A percentile compares a stretch with the other conserved stretches of the same genome.
phyloP scores from a whole-genome alignment of 805 yeast species.

The Wickerhamiella brachini region DNA sequence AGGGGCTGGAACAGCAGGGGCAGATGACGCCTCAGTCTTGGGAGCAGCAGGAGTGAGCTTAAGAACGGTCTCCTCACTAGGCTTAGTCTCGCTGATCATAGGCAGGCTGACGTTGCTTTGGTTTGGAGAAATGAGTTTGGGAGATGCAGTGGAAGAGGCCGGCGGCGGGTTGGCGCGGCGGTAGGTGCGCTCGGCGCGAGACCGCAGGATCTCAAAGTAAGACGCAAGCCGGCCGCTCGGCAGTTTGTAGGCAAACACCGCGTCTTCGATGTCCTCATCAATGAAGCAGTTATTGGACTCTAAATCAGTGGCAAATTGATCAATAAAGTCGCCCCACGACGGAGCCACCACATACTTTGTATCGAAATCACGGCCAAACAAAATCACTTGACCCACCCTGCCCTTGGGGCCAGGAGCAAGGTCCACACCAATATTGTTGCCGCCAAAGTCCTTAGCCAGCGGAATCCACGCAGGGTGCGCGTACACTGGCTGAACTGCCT shows the following conservation, averaged over 20 bases:
- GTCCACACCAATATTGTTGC: conserved; percentile 87
- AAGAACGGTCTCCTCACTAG: conserved; percentile 1
- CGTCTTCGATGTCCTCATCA: conserved; percentile 51
- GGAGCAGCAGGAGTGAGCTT: conserved; percentile 2
- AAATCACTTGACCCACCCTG: conserved; percentile 77
- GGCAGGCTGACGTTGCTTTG: conserved; percentile 7
- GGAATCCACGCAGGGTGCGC: conserved; percentile 94
- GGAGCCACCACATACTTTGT: conserved; percentile 74
- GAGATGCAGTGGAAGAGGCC: background rate
- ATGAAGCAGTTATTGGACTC: conserved; percentile 72
- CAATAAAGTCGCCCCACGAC: conserved; percentile 79
- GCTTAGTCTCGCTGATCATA: background rate
- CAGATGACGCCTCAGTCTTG: background rate
- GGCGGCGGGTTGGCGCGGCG: conserved; percentile 4
- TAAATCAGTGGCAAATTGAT: conserved; percentile 72
- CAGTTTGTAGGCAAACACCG: conserved; percentile 34
- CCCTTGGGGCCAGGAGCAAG: conserved; percentile 71
- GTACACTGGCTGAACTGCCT: conserved; percentile 55
- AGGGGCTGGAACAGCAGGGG: background rate
- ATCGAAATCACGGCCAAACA: conserved; percentile 91
- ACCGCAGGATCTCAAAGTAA: conserved; percentile 43
- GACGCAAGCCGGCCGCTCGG: conserved; percentile 65
- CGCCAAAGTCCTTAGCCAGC: conserved; percentile 70
- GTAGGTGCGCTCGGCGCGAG: conserved; percentile 27
- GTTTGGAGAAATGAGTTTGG: conserved; percentile 11